These are phyloP conservation scores for Pulveroboletus sp. DNA, from an alignment of 768 basidiomycete genomes.

Conservation along the genomic window DNA sequence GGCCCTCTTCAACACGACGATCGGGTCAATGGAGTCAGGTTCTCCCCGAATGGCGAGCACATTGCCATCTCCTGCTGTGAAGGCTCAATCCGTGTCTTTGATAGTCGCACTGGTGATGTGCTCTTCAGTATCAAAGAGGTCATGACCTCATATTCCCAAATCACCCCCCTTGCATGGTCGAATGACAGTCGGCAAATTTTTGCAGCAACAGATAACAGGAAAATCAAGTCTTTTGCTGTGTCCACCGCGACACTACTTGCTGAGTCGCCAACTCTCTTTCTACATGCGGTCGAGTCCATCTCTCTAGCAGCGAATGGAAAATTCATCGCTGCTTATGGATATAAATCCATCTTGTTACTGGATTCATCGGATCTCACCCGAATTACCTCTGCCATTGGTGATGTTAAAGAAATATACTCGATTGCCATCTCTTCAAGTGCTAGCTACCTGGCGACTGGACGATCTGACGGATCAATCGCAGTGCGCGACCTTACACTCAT, in stretches of 20 bases:
- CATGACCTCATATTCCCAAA: neutral
- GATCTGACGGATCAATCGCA: too few relatives aligned
- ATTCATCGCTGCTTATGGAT: neutral
- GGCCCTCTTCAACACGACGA: neutral
- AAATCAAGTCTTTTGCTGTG: neutral
- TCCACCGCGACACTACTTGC: neutral
- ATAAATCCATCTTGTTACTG: neutral
- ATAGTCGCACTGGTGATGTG: neutral
- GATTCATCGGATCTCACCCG: neutral
- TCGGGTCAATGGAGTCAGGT: neutral
- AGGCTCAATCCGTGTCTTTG: neutral
- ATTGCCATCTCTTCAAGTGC: neutral
- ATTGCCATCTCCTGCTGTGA: neutral
- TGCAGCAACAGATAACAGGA: neutral
- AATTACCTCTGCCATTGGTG: neutral
- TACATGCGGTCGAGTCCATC: too few relatives aligned
- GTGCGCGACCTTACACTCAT: too few relatives aligned
- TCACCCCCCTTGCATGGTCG: neutral
- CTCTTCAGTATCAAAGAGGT: neutral
- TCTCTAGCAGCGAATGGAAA: neutral
- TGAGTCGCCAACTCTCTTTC: neutral
- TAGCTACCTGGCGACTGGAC: neutral
- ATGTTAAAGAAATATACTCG: neutral
- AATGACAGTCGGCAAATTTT: neutral
- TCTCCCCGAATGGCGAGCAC: neutral